phyloP scores from a whole-genome alignment of 352 stramenopile genomes.

The Globisporangium apiculatum region DNA sequence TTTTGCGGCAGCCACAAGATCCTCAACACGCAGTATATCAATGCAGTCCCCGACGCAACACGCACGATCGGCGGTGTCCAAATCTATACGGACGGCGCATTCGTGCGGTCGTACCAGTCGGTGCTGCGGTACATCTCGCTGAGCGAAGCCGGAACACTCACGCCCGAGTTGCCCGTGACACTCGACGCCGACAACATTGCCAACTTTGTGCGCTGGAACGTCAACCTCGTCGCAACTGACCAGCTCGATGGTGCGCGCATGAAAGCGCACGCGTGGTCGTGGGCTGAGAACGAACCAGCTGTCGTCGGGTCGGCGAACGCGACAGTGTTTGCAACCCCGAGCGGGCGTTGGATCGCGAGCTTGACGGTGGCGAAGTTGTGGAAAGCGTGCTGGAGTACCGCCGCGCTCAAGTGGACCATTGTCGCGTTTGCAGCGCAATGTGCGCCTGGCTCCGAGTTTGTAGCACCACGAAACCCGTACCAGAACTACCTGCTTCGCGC shows the following conservation, averaged over 20 bases:
- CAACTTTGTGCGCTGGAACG: constrained; percentile 35
- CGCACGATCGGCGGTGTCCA: constrained; percentile 30
- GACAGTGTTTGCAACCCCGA: constrained; percentile 33
- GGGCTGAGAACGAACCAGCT: constrained; percentile 45
- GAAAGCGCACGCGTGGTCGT: constrained; percentile 53
- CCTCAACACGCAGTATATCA: constrained; percentile 20
- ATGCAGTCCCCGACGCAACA: constrained; percentile 31
- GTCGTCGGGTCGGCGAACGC: constrained; percentile 16
- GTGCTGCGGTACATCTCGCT: constrained; percentile 51
- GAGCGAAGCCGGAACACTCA: constrained; percentile 18
- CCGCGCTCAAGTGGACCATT: constrained; percentile 31
- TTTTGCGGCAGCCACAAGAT: constrained; percentile 45
- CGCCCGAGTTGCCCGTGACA: constrained; percentile 16
- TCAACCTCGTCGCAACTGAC: constrained; percentile 57
- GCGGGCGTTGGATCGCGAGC: constrained; percentile 49
- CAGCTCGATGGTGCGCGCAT: constrained; percentile 38
- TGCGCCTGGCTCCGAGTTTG: constrained; percentile 21
- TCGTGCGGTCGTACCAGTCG: constrained; percentile 40
- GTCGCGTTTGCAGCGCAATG: constrained; percentile 36
- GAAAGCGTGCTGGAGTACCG: constrained; percentile 29
- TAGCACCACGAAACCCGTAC: constrained; percentile 5
- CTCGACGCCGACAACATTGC: constrained; percentile 32
- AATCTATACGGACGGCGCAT: constrained; percentile 11
- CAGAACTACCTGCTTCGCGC: constrained; percentile 4
- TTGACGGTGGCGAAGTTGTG: constrained; percentile 25